Evolutionary conservation across 2,329 filamentous ascomycete species (phyloP).

Genomic region (Cercospora berteroae): DNA sequence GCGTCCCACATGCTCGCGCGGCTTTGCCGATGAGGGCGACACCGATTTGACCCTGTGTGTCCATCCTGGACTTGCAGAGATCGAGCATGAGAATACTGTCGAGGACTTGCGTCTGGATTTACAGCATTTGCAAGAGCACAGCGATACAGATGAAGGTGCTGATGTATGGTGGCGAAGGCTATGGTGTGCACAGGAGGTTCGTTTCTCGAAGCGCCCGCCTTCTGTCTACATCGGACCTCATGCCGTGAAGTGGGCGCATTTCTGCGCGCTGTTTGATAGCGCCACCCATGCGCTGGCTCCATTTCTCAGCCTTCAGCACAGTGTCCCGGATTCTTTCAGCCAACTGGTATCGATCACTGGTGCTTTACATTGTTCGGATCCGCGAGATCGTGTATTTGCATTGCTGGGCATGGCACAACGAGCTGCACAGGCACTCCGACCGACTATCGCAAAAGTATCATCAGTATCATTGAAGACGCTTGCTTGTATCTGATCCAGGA

Average conservation of each 20-base stretch:
- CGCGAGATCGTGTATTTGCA: conserved; percentile 25
- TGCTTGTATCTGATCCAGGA: conserved; percentile 24
- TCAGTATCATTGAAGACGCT: conserved; percentile 26
- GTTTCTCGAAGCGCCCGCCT: conserved; percentile 15
- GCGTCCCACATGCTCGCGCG: conserved; percentile 8
- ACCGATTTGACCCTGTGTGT: conserved; percentile 17
- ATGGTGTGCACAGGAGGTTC: conserved; percentile 25
- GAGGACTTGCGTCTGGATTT: conserved; percentile 15
- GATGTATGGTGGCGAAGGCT: conserved; percentile 28
- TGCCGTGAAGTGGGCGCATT: conserved; percentile 26
- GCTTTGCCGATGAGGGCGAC: conserved; percentile 6
- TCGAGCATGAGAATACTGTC: conserved; percentile 23
- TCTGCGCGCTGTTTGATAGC: conserved; percentile 17
- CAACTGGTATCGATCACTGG: conserved; percentile 18
- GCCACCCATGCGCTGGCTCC: conserved; percentile 15
- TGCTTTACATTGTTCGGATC: conserved; percentile 23
- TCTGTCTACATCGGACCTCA: conserved; percentile 26
- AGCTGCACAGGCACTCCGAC: conserved; percentile 5
- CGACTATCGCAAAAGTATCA: conserved; percentile 22
- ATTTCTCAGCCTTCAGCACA: conserved; percentile 19
- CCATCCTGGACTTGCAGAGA: conserved; percentile 16
- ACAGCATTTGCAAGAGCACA: conserved; percentile 9
- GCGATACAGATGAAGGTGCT: neutral
- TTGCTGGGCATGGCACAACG: conserved; percentile 21
- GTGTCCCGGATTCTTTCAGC: conserved; percentile 10